Conservation (phyloP, 345 rosid species). For the Arabidopsis arenosa region DNA sequence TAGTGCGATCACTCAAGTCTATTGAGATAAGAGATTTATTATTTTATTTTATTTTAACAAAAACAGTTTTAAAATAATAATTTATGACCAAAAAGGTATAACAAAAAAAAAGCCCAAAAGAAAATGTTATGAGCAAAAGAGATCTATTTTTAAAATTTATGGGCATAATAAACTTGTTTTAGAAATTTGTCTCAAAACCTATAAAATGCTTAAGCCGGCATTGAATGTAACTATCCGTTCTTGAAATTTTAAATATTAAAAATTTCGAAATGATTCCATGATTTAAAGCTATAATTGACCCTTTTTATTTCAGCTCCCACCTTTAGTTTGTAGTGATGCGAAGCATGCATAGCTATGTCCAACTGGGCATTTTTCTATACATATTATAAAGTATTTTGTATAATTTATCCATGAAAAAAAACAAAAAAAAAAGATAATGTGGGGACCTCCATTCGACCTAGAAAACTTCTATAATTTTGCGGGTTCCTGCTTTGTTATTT, state of each 20-base stretch:
- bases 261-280: background rate
- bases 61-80: no score
- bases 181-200: no score
- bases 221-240: no score
- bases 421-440: constrained; percentile 14
- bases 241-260: background rate
- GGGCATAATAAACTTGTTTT: no score
- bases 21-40: no score
- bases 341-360: constrained; percentile 17
- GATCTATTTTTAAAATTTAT: no score
- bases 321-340: background rate
- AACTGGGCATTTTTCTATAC: background rate
- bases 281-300: background rate
- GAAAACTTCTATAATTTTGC: background rate
- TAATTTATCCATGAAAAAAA: background rate
- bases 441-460: constrained; percentile 19
- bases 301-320: background rate
- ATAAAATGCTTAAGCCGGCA: no score
- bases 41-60: no score
- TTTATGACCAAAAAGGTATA: no score
- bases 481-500: background rate
- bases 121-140: no score
- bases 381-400: background rate
- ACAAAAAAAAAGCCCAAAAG: no score
- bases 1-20: no score